A percentile compares a stretch with the other conserved stretches of the same genome.
These are phyloP conservation scores for Ailanthus altissimus DNA, from an alignment of 345 rosid genomes.

Conservation along the genomic window DNA sequence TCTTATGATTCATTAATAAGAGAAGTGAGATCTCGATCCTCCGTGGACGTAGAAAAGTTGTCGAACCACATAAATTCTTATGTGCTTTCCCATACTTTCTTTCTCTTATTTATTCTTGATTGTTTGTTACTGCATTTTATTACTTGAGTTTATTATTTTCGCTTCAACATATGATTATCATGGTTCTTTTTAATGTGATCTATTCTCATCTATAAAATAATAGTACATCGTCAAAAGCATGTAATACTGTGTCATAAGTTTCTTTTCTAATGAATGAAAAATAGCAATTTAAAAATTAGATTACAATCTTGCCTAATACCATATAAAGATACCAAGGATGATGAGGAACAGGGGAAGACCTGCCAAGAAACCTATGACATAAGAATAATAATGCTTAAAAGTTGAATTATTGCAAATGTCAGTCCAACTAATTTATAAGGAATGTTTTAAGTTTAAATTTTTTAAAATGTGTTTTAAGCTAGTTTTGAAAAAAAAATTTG, in stretches of 20 bases:
- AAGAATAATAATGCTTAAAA: slow-evolving; percentile 58
- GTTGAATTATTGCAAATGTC: slow-evolving; percentile 75
- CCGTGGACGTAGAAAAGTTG: no score
- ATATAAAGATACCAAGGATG: slow-evolving; percentile 53
- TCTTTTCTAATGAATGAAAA: background rate
- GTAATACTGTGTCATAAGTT: background rate
- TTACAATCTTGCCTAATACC: slow-evolving; percentile 60
- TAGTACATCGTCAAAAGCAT: background rate
- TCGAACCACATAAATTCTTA: no score
- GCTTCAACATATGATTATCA: background rate
- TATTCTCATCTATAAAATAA: background rate
- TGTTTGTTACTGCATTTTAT: no score
- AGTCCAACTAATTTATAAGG: slow-evolving; percentile 76
- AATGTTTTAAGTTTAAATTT: no score
- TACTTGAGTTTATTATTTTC: no score
- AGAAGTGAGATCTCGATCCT: no score
- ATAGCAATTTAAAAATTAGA: background rate
- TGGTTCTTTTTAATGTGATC: background rate
- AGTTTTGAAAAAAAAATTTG: no score
- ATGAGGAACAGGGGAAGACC: slow-evolving; percentile 56
- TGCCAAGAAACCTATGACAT: slow-evolving; percentile 74
- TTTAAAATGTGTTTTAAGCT: no score
- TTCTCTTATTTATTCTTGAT: no score
- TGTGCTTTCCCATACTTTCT: no score
- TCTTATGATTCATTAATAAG: no score